Percentiles rank a stretch among this genome's conserved stretches.
phyloP scores from a whole-genome alignment of 78 protist species.

The Parvularia atlantis region DNA sequence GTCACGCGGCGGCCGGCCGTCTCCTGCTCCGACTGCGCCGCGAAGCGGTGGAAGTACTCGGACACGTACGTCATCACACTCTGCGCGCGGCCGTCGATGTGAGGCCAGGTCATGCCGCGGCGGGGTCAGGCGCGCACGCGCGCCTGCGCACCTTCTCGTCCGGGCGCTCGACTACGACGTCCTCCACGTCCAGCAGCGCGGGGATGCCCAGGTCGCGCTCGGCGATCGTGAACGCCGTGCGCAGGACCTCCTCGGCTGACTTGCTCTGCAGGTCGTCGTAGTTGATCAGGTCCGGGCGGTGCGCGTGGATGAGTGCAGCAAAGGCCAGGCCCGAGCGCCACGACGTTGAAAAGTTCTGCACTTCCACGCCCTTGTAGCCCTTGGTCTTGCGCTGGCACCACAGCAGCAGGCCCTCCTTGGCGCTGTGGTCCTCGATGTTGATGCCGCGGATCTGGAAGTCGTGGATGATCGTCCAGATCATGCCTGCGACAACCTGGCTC shows the following conservation, averaged over 20 bases:
- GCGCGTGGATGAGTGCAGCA: conserved; percentile 32
- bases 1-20: background rate
- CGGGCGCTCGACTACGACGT: conserved; percentile 16
- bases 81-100: too few relatives aligned
- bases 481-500: too few relatives aligned
- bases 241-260: background rate
- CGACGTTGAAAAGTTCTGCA: conserved; percentile 18
- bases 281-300: conserved; percentile 31
- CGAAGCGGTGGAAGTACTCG: conserved; percentile 15
- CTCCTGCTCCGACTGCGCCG: background rate
- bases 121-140: too few relatives aligned
- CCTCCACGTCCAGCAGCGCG: conserved; percentile 20
- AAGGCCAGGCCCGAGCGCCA: conserved; percentile 43
- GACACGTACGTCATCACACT: conserved; percentile 41
- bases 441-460: conserved; percentile 16
- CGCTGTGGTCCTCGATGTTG: conserved; percentile 24
- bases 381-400: conserved; percentile 61
- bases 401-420: conserved; percentile 66
- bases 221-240: conserved; percentile 23
- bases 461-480: conserved; percentile 39
- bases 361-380: conserved; percentile 16
- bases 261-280: too few relatives aligned
- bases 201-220: background rate
- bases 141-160: conserved; percentile 38
- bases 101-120: too few relatives aligned